Conservation (phyloP, 1,284 basidiomycete genomes). For the Meira miltonrushii region DNA sequence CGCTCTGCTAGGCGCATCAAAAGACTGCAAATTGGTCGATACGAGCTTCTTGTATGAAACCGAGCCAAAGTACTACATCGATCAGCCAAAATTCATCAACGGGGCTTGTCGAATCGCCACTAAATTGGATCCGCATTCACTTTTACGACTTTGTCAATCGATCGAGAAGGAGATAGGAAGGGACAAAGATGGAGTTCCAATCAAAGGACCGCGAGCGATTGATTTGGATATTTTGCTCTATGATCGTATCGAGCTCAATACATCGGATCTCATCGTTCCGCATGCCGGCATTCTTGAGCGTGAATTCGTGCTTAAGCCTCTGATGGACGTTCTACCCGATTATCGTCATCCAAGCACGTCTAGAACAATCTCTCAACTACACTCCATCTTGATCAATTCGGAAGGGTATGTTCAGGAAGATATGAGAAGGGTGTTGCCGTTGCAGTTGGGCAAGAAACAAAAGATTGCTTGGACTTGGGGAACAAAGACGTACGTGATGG, state of each 20-base stretch:
- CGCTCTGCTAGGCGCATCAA: conserved; percentile 55
- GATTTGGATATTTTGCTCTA: conserved; percentile 88
- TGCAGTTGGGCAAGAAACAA: conserved; percentile 16
- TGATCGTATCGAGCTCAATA: conserved; percentile 65
- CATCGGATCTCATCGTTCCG: conserved; percentile 70
- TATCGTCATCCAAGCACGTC: conserved; percentile 45
- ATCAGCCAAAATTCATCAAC: conserved; percentile 86
- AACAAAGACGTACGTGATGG: conserved; percentile 71
- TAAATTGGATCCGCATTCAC: conserved; percentile 61
- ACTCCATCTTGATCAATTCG: conserved; percentile 33
- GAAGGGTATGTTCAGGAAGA: conserved; percentile 28
- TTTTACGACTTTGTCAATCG: conserved; percentile 68
- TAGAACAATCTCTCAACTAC: conserved; percentile 39
- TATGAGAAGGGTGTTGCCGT: conserved; percentile 30
- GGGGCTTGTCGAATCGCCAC: conserved; percentile 82
- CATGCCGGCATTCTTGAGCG: conserved; percentile 76
- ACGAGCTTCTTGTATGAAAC: conserved; percentile 93
- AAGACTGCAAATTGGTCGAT: conserved; percentile 58
- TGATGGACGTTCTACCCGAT: conserved; percentile 61
- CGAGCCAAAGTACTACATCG: conserved; percentile 86
- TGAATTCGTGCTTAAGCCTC: conserved; percentile 84
- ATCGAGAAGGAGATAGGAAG: conserved; percentile 75
- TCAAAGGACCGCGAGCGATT: conserved; percentile 81
- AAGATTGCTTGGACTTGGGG: conserved; percentile 36
- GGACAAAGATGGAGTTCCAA: conserved; percentile 63